A percentile compares a stretch with the other conserved stretches of the same genome.
Evolutionary conservation across 2,329 filamentous ascomycete species (phyloP).

Genomic region (Monosporascus sp.): DNA sequence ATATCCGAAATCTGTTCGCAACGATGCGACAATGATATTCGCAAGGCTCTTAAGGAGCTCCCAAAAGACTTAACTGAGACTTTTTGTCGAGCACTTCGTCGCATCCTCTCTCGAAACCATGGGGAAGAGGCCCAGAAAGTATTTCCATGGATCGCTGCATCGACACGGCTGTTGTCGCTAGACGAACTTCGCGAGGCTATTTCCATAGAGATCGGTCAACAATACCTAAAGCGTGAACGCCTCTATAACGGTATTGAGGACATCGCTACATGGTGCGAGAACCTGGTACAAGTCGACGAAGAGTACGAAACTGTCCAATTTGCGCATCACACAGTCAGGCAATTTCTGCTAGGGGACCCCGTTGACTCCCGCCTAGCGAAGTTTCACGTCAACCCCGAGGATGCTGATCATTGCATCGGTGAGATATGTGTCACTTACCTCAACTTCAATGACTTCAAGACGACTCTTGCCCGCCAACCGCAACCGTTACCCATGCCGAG

Average conservation of each 20-base stretch:
- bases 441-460: constrained; percentile 33
- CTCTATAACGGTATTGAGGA: constrained; percentile 21
- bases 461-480: constrained; percentile 26
- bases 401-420: constrained; percentile 24
- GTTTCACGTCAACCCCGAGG: constrained; percentile 20
- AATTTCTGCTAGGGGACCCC: constrained; percentile 17
- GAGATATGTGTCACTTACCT: constrained; percentile 35
- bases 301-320: constrained; percentile 11
- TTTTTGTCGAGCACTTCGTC: constrained; percentile 10
- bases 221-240: constrained; percentile 16
- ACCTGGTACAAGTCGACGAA: constrained; percentile 14
- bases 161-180: constrained; percentile 27
- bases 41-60: constrained; percentile 21
- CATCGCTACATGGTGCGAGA: constrained; percentile 9
- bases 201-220: constrained; percentile 26
- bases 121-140: constrained; percentile 15
- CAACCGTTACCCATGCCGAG: background rate
- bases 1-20: constrained; percentile 11
- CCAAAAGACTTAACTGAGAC: constrained; percentile 25
- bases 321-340: constrained; percentile 19
- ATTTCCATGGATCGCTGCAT: constrained; percentile 27
- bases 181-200: constrained; percentile 33
- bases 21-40: constrained; percentile 16
- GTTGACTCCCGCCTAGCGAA: background rate
- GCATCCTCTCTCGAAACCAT: no score